Percentiles rank a stretch among this genome's conserved stretches.
These are phyloP conservation scores for Zea luxurians DNA, from an alignment of 176 grass and related monocot genomes.

Conservation along the genomic window DNA sequence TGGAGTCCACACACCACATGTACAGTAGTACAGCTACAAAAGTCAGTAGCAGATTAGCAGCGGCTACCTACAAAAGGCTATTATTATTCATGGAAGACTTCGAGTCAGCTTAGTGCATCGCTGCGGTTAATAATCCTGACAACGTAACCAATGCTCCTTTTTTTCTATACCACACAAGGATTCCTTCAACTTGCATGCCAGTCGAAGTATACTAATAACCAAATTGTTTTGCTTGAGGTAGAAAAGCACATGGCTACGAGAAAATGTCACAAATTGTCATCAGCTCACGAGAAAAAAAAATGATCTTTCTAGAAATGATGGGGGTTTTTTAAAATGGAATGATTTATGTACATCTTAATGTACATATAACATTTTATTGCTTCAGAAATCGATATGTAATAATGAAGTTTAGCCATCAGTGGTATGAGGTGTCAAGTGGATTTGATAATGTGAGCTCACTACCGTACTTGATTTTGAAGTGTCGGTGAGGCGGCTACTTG, in stretches of 20 bases:
- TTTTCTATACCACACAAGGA: neutral
- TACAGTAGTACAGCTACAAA: neutral
- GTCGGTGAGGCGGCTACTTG: conserved; percentile 54
- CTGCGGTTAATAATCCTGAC: conserved; percentile 35
- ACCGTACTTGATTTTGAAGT: conserved; percentile 40
- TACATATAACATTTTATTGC: neutral
- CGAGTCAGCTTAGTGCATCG: neutral
- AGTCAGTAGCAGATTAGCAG: neutral
- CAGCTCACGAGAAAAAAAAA: neutral
- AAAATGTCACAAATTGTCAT: conserved; percentile 12
- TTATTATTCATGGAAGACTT: conserved; percentile 12
- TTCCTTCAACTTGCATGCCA: conserved; percentile 42
- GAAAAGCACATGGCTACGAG: conserved; percentile 12
- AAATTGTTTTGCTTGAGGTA: conserved; percentile 31
- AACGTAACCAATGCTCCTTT: conserved; percentile 16
- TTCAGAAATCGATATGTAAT: neutral
- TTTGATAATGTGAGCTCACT: conserved; percentile 19
- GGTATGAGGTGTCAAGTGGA: conserved; percentile 2
- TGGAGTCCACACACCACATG: conserved; percentile 12
- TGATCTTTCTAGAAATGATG: conserved; percentile 5
- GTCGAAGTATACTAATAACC: conserved; percentile 41
- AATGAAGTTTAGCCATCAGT: neutral
- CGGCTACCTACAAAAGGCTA: neutral
- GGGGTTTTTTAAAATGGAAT: neutral
- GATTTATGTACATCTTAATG: neutral